Percentiles rank a stretch among this genome's conserved stretches.
Evolutionary conservation across 805 yeast genomes (phyloP).

Genomic region (Maudiozyma serrabonitensis): DNA sequence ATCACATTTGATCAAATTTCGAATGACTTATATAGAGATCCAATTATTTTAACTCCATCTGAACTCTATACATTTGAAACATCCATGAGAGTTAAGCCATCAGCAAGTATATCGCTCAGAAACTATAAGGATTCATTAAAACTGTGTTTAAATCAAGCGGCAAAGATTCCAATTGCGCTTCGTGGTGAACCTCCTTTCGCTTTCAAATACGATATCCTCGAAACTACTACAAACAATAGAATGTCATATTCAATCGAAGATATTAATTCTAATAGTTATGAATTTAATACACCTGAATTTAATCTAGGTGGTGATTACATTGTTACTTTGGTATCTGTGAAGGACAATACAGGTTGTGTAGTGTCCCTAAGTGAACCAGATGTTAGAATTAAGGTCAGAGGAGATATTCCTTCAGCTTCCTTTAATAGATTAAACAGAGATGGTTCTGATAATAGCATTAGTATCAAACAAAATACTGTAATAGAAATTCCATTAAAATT

Average conservation of each 20-base stretch:
- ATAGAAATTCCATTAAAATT: slow-evolving; percentile 51
- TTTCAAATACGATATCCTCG: slow-evolving; percentile 58
- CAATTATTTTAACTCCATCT: slow-evolving; percentile 28
- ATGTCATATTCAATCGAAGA: slow-evolving; percentile 34
- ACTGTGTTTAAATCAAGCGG: slow-evolving; percentile 40
- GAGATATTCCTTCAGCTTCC: slow-evolving; percentile 53
- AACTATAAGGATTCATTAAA: slow-evolving; percentile 12
- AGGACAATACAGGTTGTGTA: slow-evolving; percentile 70
- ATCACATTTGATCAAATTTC: slow-evolving; percentile 57
- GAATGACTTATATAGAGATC: slow-evolving; percentile 51
- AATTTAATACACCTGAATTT: slow-evolving; percentile 47
- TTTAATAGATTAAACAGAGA: slow-evolving; percentile 34
- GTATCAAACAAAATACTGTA: slow-evolving; percentile 52
- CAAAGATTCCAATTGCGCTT: slow-evolving; percentile 45
- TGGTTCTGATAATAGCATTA: slow-evolving; percentile 28
- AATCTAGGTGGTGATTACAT: slow-evolving; percentile 64
- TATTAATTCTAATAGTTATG: slow-evolving; percentile 30
- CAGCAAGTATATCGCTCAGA: slow-evolving; percentile 33
- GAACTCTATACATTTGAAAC: slow-evolving; percentile 50
- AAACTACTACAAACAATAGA: slow-evolving; percentile 42
- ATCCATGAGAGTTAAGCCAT: slow-evolving; percentile 62
- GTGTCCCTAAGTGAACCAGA: slow-evolving; percentile 61
- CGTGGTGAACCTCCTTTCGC: slow-evolving; percentile 77
- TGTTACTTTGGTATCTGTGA: slow-evolving; percentile 51
- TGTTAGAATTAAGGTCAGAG: slow-evolving; percentile 55